Percentiles rank a stretch among this genome's conserved stretches.
These are phyloP conservation scores for Citrus reticulata DNA, from an alignment of 345 rosid species.

Conservation along the genomic window DNA sequence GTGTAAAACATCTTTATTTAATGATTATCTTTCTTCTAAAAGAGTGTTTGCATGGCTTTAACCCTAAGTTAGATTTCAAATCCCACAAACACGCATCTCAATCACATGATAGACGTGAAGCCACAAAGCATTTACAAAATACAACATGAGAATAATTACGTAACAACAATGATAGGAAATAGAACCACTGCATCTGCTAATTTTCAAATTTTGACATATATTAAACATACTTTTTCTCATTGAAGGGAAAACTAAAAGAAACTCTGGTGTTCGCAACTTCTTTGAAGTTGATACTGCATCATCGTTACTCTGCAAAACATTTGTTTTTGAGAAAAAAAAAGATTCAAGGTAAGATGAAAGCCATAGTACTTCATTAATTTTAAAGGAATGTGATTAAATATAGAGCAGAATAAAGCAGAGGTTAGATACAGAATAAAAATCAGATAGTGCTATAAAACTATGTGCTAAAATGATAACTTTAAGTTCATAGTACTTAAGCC, in stretches of 20 bases:
- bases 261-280: background rate
- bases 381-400: background rate
- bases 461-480: background rate
- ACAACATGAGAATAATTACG: background rate
- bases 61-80: background rate
- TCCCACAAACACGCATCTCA: background rate
- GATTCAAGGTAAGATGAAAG: background rate
- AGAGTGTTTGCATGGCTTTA: background rate
- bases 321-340: background rate
- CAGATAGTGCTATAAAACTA: background rate
- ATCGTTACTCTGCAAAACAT: conserved; percentile 12
- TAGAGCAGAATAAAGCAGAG: background rate
- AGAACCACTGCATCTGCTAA: background rate
- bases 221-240: conserved; percentile 7
- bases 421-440: background rate
- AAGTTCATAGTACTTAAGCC: background rate
- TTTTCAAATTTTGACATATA: background rate
- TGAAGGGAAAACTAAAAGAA: background rate
- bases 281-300: conserved; percentile 11
- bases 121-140: background rate
- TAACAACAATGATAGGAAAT: background rate
- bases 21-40: background rate
- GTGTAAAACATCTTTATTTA: background rate
- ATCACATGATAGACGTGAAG: background rate
- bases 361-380: background rate